These are phyloP conservation scores for Nicotiana knightiana DNA, from an alignment of 257 asterid genomes.

Conservation along the genomic window DNA sequence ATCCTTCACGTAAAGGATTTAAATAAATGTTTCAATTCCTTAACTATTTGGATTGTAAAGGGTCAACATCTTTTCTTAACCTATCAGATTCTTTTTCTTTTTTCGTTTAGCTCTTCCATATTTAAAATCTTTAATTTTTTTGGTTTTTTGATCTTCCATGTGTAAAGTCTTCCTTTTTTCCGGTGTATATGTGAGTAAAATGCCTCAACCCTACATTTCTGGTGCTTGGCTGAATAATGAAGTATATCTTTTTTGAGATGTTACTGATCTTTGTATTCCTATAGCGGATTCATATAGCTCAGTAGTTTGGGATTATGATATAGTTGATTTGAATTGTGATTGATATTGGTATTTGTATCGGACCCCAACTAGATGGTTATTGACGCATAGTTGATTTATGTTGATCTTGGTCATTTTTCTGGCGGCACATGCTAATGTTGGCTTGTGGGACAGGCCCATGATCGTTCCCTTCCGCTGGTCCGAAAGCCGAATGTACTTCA, in stretches of 20 bases:
- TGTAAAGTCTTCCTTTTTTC: background rate
- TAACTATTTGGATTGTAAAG: too few relatives aligned
- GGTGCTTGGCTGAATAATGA: background rate
- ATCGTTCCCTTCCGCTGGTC: constrained; percentile 23
- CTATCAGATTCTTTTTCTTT: too few relatives aligned
- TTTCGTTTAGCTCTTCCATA: too few relatives aligned
- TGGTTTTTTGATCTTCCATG: too few relatives aligned
- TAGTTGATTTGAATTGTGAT: background rate
- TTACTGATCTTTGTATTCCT: background rate
- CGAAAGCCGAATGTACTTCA: constrained; percentile 38
- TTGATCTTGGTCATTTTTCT: constrained; percentile 12
- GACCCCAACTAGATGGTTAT: background rate
- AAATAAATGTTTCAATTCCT: too few relatives aligned
- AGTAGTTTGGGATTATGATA: background rate
- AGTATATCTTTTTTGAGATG: background rate
- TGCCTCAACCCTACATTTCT: background rate
- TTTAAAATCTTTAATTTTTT: too few relatives aligned
- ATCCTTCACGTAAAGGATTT: too few relatives aligned
- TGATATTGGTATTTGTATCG: background rate
- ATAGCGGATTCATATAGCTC: background rate
- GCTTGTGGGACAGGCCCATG: constrained; percentile 44
- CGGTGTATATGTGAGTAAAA: background rate
- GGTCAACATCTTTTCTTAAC: too few relatives aligned
- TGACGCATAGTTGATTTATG: background rate
- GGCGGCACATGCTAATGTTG: constrained; percentile 3